Conservation (phyloP, 148 eudicot species). For the Drosera capensis region DNA sequence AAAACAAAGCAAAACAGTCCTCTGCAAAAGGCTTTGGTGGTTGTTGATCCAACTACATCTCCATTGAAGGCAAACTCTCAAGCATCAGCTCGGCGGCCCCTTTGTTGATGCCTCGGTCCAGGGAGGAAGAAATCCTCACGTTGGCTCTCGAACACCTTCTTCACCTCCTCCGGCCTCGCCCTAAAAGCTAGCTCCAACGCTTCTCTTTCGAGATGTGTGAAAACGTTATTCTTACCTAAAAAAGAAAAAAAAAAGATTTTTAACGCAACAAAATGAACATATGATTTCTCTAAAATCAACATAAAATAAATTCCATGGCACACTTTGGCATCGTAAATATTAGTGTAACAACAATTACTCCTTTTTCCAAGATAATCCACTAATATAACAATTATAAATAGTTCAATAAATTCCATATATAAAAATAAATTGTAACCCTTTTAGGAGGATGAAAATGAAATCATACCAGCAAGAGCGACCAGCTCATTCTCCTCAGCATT, state of each 20-base stretch:
- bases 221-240: constrained; percentile 9
- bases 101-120: constrained; percentile 34
- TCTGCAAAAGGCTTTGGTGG: too few species aligned
- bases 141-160: constrained; percentile 31
- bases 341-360: too few species aligned
- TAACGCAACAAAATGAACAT: too few species aligned
- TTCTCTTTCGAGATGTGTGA: constrained; percentile 40
- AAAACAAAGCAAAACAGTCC: too few species aligned
- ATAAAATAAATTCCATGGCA: too few species aligned
- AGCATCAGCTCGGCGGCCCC: constrained; percentile 5
- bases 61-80: too few species aligned
- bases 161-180: constrained; percentile 34
- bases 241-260: not conserved
- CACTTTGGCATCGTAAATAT: too few species aligned
- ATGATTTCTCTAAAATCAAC: too few species aligned
- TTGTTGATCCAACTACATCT: too few species aligned
- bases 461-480: constrained; percentile 41
- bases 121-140: constrained; percentile 40
- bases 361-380: too few species aligned
- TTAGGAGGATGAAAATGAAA: not conserved
- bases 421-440: not conserved
- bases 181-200: constrained; percentile 61
- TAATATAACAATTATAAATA: too few species aligned
- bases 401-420: too few species aligned
- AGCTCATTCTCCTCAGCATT: constrained; percentile 37